Evolutionary conservation across 805 yeast genomes (phyloP), one percentile per base, ranked within the genome.

Genomic region (Saitoella complicata): DNA sequence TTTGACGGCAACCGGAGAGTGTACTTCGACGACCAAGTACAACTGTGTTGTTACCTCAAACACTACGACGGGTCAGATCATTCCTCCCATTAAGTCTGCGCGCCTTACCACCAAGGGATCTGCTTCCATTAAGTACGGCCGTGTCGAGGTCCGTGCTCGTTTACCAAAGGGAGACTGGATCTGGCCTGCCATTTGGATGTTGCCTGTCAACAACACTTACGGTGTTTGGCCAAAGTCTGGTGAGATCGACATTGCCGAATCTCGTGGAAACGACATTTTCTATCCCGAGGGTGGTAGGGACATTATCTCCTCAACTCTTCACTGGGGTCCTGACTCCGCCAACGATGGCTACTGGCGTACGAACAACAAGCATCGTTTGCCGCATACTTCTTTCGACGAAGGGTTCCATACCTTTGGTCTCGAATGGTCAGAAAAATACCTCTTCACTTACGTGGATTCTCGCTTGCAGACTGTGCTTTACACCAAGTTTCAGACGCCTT

Each of bases 111-210:
- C 51, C 30, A 34, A 36, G 32, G 21, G 4, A 21, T 21, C 21
- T 21, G 4, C 30, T 7, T 34, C 30, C 13, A 40, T 48, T 40
- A 39, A 31, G 35, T 46, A 43, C 40, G 51, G 51, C 31, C 43
- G 43, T 31, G 45, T 48, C 38, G 51, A 48, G 21, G 49, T 48
- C 12, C 39, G 44, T 21, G 51, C 51, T 7, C 34, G 40, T 31
- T 31, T 48, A 36, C 49, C 51, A 8, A 33, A 30, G 10, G 51
- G 51, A 9, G 51, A 48, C 43, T 48, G 51, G 51, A 6, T 48
- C 29, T 48, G 51, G 51, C 51, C 51, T 5, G 51, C 51, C 6
- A 46, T 48, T 31, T 48, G 51, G 51, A 48, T 48, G 51, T 33
- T 48, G 40, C 51, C 51, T 30, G 39, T 35, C 3, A 29, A 48